A percentile compares a stretch with the other conserved stretches of the same genome.
Conservation (phyloP, 805 yeast genomes). For the Saccharomycopsis sp. region DNA sequence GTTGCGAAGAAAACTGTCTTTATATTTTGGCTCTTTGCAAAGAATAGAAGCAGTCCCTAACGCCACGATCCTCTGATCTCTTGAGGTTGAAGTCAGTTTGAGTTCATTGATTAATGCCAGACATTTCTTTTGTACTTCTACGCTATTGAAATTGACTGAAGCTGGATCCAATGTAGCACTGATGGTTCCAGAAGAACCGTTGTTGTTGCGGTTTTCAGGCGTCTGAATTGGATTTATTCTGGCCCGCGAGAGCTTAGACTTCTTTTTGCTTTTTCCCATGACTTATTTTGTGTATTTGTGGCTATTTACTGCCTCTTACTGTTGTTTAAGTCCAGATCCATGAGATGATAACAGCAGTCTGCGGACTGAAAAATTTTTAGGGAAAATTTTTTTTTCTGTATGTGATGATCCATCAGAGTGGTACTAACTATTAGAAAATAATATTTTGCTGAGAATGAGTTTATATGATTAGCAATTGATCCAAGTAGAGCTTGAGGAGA, state of each 20-base stretch:
- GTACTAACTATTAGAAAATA: no score
- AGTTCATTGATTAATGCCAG: not conserved
- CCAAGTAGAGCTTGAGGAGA: no score
- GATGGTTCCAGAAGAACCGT: not conserved
- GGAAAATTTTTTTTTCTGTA: no score
- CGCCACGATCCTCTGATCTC: not conserved
- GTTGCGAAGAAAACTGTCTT: not conserved
- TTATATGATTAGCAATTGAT: no score
- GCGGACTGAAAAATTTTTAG: no score
- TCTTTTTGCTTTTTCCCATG: slow-evolving; percentile 19
- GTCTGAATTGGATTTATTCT: slow-evolving; percentile 3
- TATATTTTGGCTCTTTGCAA: not conserved
- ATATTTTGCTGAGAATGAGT: no score
- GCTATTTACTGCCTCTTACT: no score
- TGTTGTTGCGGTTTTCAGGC: not conserved
- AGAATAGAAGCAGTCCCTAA: not conserved
- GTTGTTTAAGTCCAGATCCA: no score
- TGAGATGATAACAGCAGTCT: no score
- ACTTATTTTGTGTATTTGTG: not conserved
- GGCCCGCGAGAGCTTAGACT: slow-evolving; percentile 10
- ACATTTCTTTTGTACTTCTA: not conserved
- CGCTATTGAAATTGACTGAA: not conserved
- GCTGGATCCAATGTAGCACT: not conserved
- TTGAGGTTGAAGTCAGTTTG: not conserved
- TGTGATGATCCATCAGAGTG: no score